Percentiles rank a stretch among this genome's conserved stretches.
These are phyloP conservation scores for Trichoderma sp. DNA, from an alignment of 2,329 filamentous ascomycete genomes.

Conservation along the genomic window DNA sequence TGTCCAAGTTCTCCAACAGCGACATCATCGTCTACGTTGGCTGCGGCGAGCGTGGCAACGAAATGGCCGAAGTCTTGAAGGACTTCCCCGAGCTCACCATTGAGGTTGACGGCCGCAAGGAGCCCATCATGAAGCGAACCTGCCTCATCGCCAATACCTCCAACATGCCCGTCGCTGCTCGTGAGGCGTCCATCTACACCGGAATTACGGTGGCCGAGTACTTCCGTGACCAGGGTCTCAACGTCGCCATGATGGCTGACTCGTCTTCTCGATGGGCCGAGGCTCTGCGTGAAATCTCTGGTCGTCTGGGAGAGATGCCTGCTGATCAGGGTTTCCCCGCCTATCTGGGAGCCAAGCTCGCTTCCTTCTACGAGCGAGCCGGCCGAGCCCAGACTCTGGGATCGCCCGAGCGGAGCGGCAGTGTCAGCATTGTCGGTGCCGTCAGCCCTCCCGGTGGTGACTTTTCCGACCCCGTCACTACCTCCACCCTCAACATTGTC, in stretches of 20 bases:
- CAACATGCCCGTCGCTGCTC: slow-evolving; percentile 98
- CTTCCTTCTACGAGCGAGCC: slow-evolving; percentile 98
- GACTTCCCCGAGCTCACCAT: slow-evolving; percentile 99
- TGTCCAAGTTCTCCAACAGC: slow-evolving; percentile 99
- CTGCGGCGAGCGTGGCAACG: slow-evolving; percentile 88
- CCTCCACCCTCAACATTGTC: slow-evolving; percentile 90
- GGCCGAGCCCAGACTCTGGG: slow-evolving; percentile 84
- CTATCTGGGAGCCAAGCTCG: slow-evolving; percentile 93
- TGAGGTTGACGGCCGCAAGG: slow-evolving; percentile 88
- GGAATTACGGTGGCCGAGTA: slow-evolving; percentile 94
- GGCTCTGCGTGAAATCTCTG: slow-evolving; percentile 96
- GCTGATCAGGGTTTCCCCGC: slow-evolving; percentile 99
- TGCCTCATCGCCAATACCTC: slow-evolving; percentile 98
- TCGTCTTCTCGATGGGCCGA: slow-evolving; percentile 98
- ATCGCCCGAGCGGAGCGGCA: slow-evolving; percentile 84
- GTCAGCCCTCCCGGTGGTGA: slow-evolving; percentile 98
- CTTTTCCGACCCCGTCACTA: slow-evolving; percentile 97
- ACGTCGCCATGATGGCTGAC: slow-evolving; percentile 99
- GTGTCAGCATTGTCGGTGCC: slow-evolving; percentile 95
- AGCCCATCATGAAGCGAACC: slow-evolving; percentile 99
- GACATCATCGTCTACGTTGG: slow-evolving; percentile 99
- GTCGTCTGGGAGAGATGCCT: slow-evolving; percentile 98
- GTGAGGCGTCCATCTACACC: slow-evolving; percentile 98
- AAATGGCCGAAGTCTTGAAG: slow-evolving; percentile 99
- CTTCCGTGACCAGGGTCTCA: slow-evolving; percentile 93